These are phyloP conservation scores for Guadua angustifolia DNA, from an alignment of 176 grass and related monocot genomes.

Conservation along the genomic window DNA sequence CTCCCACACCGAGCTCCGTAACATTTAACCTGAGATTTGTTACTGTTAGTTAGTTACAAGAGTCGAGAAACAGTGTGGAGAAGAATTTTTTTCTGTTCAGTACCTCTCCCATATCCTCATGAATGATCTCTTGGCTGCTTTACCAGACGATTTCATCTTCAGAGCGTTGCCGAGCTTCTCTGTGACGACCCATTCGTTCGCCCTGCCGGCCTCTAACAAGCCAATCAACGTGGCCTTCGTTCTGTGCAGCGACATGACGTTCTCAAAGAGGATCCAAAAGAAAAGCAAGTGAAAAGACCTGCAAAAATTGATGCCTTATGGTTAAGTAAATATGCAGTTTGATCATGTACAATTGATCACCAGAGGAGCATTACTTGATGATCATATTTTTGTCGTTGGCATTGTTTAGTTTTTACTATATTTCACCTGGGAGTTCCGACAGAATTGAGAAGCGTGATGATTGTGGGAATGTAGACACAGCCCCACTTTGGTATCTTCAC, in stretches of 20 bases:
- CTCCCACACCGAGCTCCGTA: conserved; percentile 58
- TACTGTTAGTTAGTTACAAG: background rate
- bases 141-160: conserved; percentile 58
- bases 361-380: background rate
- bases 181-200: conserved; percentile 88
- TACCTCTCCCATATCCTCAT: conserved; percentile 82
- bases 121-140: conserved; percentile 51
- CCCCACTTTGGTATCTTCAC: conserved; percentile 82
- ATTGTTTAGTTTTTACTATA: background rate
- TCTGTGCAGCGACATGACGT: conserved; percentile 88
- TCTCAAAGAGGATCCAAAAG: conserved; percentile 94
- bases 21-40: conserved; percentile 63
- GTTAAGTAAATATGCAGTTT: conserved; percentile 29
- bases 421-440: conserved; percentile 86
- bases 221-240: conserved; percentile 75
- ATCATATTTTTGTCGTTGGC: background rate
- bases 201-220: conserved; percentile 71
- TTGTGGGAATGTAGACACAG: conserved; percentile 70
- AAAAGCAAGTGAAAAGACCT: conserved; percentile 86
- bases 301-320: background rate
- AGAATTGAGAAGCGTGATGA: conserved; percentile 79
- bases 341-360: background rate
- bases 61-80: background rate
- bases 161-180: conserved; percentile 67
- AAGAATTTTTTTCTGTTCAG: background rate